Conservation (phyloP, 83 land plant species). For the Picea abies region DNA sequence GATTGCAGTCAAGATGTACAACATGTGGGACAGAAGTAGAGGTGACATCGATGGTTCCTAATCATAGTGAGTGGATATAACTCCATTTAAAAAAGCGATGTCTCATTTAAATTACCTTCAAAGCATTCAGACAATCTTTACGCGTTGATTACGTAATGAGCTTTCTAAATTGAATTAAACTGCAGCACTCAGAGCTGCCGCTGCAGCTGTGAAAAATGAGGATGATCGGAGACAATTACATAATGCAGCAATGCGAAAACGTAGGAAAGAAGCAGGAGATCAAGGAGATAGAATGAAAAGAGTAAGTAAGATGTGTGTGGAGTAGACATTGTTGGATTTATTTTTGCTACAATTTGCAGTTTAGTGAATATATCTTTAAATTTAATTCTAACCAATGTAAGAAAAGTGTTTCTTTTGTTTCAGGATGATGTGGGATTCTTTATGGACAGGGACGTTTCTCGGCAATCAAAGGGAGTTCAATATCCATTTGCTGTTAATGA, state of each 20-base stretch:
- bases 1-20: constrained; percentile 55
- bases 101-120: not conserved
- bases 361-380: not conserved
- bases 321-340: not conserved
- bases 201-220: constrained; percentile 78
- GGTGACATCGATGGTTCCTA: constrained; percentile 53
- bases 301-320: constrained; percentile 38
- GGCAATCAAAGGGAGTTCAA: constrained; percentile 68
- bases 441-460: constrained; percentile 45
- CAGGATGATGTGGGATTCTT: constrained; percentile 73
- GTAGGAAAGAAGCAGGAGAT: constrained; percentile 71
- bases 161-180: not conserved
- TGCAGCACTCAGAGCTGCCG: constrained; percentile 89
- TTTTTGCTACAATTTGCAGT: not conserved
- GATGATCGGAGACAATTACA: constrained; percentile 72
- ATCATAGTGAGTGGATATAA: constrained; percentile 36
- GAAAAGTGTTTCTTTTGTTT: not conserved
- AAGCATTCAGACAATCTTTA: not conserved
- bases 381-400: not conserved
- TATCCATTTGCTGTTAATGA: constrained; percentile 93
- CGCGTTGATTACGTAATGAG: not conserved
- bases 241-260: constrained; percentile 69
- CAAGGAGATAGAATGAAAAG: constrained; percentile 53
- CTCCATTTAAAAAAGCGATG: not conserved
- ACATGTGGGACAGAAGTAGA: constrained; percentile 58